Evolutionary conservation across 2,329 filamentous ascomycete genomes (phyloP).

Genomic region (Penicillium sp.): DNA sequence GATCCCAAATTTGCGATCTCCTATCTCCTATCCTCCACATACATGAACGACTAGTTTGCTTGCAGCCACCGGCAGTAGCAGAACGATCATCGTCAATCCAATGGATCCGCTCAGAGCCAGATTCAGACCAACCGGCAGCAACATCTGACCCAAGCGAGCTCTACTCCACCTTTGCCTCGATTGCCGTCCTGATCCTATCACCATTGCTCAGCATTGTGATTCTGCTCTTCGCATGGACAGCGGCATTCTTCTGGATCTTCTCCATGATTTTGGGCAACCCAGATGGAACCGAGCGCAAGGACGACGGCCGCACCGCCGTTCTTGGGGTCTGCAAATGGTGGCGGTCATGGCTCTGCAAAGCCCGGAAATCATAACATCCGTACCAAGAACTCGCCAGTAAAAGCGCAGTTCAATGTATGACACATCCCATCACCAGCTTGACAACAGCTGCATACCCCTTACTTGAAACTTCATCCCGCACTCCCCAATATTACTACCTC

Average conservation of each 20-base stretch:
- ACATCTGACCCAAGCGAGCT: conserved; percentile 33
- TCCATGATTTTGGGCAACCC: conserved; percentile 62
- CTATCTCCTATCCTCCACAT: conserved; percentile 56
- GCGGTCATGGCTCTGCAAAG: conserved; percentile 55
- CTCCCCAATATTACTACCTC: conserved; percentile 4
- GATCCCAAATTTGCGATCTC: conserved; percentile 52
- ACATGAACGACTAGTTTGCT: conserved; percentile 38
- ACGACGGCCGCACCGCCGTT: conserved; percentile 61
- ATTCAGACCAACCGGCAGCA: conserved; percentile 23
- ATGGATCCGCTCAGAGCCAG: conserved; percentile 45
- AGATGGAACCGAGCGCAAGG: conserved; percentile 57
- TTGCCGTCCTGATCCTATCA: conserved; percentile 55
- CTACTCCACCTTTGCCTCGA: conserved; percentile 41
- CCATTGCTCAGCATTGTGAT: conserved; percentile 58
- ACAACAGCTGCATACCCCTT: not conserved
- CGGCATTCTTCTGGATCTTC: conserved; percentile 63
- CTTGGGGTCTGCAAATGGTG: conserved; percentile 60
- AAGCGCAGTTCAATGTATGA: not conserved
- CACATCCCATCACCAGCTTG: not conserved
- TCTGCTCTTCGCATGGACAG: conserved; percentile 58
- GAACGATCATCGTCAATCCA: conserved; percentile 30
- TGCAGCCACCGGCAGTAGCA: conserved; percentile 21
- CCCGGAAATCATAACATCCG: conserved; percentile 22
- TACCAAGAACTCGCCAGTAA: not conserved
- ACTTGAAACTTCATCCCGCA: conserved; percentile 7